Base-by-base conservation (phyloP, 495 filamentous ascomycete genomes). In the Articulospora tetracladia region DNA sequence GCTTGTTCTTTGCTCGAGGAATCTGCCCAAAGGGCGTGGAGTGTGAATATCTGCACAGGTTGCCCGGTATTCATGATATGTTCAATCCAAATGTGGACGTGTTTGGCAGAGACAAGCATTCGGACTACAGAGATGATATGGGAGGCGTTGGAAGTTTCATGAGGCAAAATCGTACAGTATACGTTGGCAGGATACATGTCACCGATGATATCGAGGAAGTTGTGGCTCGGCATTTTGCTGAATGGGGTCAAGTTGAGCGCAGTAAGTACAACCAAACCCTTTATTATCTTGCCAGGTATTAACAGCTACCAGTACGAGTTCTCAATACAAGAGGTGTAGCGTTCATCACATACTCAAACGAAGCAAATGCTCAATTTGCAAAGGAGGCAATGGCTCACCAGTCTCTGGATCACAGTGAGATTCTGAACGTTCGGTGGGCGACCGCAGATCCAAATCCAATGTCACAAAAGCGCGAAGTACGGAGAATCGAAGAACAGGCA, bases 151-250 rank as follows among this genome's bases (percentile, higher is more conserved):
- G 94, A 2, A 86, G 80, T 59, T 98, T 98, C 69, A 87, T 88
- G 78, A 82, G 94, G 17, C 90, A 92, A 69, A 98, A 97, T 65
- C 78, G 93, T 8, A 98, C 95, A 2, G 79, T 98, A 11, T 98
- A 98, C 67, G 78, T 97, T 10, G 94, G 94, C 3, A 79, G 93
- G 24, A 96, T 98, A 61, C 90, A 97, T 69, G 93, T 97, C 20
- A 92, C 86, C n/a, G 93, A 97, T 72, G 93, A 97, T 69, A 97
- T 97, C 61, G 93, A 97, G 70, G 94, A 98, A 72, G 83, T 97
- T n/a, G 92, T 96, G 1, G 85, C 92, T 28, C 79, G 94, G 12
- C 93, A 98, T 72, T 96, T 97, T 63, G 83, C 88, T 1, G 93
- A 97, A 74, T 98, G 92, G 91, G 94, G 94, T 2, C 86, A 91